Conservation (phyloP, 495 filamentous ascomycete genomes). For the Copromyces sp. region DNA sequence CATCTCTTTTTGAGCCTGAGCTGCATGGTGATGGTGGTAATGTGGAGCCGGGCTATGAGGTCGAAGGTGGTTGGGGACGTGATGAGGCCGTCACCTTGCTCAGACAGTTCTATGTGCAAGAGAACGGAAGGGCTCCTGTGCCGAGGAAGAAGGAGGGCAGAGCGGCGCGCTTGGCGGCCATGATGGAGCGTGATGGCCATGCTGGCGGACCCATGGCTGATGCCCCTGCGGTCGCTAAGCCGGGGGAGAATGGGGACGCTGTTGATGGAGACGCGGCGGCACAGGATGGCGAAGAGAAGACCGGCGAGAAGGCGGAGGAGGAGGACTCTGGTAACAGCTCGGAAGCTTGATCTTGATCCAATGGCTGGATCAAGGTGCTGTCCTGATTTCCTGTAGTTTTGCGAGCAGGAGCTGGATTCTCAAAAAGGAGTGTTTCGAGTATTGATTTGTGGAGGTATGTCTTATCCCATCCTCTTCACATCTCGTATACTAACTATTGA, state of each 20-base stretch:
- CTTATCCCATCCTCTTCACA: background rate
- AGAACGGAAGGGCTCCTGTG: conserved; percentile 65
- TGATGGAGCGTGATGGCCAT: conserved; percentile 29
- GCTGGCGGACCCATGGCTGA: conserved; percentile 18
- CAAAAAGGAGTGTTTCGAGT: background rate
- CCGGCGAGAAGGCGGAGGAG: background rate
- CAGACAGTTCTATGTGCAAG: conserved; percentile 90
- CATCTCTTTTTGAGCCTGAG: background rate
- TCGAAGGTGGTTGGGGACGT: conserved; percentile 70
- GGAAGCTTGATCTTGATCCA: background rate
- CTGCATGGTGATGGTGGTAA: conserved; percentile 32
- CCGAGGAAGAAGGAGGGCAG: conserved; percentile 44
- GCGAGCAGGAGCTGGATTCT: background rate
- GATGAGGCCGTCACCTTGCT: conserved; percentile 86
- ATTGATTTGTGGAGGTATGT: background rate
- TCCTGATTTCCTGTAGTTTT: background rate
- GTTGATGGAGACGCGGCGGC: background rate
- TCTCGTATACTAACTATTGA: background rate
- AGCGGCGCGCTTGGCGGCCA: conserved; percentile 36
- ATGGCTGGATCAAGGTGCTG: background rate
- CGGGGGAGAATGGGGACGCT: background rate
- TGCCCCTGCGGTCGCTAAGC: background rate
- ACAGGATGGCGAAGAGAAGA: background rate
- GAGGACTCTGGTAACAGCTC: background rate
- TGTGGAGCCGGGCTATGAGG: conserved; percentile 64